Evolutionary conservation across 345 rosid genomes (phyloP).

Genomic region (Sisymbrium irio): DNA sequence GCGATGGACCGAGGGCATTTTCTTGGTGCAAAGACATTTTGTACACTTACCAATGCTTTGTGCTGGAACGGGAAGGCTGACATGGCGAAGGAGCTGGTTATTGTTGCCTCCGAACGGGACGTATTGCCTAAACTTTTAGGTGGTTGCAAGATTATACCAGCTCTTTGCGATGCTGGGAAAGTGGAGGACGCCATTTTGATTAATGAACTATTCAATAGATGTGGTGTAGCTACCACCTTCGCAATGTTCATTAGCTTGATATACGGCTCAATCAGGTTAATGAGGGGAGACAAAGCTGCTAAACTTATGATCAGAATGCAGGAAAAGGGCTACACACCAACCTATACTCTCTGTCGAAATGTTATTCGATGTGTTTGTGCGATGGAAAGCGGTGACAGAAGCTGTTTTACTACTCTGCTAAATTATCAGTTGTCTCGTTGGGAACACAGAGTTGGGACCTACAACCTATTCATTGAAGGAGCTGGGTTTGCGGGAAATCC

Average conservation of each 20-base stretch:
- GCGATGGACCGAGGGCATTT: conserved; percentile 51
- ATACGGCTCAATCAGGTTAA: conserved; percentile 42
- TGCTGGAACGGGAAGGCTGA: conserved; percentile 61
- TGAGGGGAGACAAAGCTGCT: conserved; percentile 61
- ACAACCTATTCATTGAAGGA: conserved; percentile 65
- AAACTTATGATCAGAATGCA: conserved; percentile 75
- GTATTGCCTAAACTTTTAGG: conserved; percentile 40
- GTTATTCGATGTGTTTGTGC: conserved; percentile 52
- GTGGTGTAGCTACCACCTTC: conserved; percentile 28
- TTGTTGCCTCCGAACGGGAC: conserved; percentile 43
- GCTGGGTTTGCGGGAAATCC: conserved; percentile 69
- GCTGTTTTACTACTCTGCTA: conserved; percentile 40
- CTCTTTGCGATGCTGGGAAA: conserved; percentile 55
- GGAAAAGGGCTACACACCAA: conserved; percentile 53
- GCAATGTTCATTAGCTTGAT: conserved; percentile 49
- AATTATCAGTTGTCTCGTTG: conserved; percentile 51
- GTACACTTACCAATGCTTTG: conserved; percentile 57
- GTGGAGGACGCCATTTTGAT: conserved; percentile 62
- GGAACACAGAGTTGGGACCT: conserved; percentile 35
- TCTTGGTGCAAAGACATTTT: conserved; percentile 55
- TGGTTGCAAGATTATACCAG: conserved; percentile 50
- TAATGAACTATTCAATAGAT: conserved; percentile 42
- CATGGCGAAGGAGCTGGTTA: conserved; percentile 57
- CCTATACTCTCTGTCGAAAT: conserved; percentile 38
- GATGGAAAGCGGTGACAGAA: conserved; percentile 48